Conservation (phyloP, 129 eudicot genomes). For the Chrysanthemum makinoi region DNA sequence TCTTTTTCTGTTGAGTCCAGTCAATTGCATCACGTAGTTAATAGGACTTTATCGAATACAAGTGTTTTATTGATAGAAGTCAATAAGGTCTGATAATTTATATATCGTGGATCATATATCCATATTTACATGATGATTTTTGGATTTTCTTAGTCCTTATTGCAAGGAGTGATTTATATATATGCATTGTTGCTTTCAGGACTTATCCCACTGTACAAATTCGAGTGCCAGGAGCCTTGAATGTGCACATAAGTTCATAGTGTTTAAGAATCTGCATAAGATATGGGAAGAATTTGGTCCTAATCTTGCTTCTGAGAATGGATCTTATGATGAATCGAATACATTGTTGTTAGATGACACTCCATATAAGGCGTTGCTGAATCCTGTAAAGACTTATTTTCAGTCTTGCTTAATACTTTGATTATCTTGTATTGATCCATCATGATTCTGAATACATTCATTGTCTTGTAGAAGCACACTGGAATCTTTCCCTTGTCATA, state of each 20-base stretch:
- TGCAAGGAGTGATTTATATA: not conserved
- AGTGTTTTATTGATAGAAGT: not conserved
- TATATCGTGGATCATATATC: not conserved
- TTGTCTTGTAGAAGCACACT: constrained; percentile 52
- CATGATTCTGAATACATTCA: not conserved
- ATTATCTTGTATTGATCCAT: not conserved
- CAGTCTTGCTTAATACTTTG: not conserved
- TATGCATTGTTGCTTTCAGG: constrained; percentile 43
- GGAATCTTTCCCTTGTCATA: constrained; percentile 74
- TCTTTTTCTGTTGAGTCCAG: not conserved
- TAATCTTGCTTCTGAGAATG: constrained; percentile 53
- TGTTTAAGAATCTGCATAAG: constrained; percentile 62
- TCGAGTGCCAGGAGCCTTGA: constrained; percentile 63
- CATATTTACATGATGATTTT: not conserved
- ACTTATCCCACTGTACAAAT: constrained; percentile 53
- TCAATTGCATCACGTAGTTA: not conserved
- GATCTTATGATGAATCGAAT: constrained; percentile 65
- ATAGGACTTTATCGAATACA: constrained; percentile 1
- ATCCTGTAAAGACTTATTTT: constrained; percentile 65
- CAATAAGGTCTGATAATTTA: constrained; percentile 9
- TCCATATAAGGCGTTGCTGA: constrained; percentile 85
- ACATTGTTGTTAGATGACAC: constrained; percentile 88
- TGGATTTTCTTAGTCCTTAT: not conserved
- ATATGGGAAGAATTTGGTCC: constrained; percentile 57
- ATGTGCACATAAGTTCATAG: constrained; percentile 59